phyloP scores from a whole-genome alignment of 1,284 basidiomycete genomes.

The Trametes sp. region DNA sequence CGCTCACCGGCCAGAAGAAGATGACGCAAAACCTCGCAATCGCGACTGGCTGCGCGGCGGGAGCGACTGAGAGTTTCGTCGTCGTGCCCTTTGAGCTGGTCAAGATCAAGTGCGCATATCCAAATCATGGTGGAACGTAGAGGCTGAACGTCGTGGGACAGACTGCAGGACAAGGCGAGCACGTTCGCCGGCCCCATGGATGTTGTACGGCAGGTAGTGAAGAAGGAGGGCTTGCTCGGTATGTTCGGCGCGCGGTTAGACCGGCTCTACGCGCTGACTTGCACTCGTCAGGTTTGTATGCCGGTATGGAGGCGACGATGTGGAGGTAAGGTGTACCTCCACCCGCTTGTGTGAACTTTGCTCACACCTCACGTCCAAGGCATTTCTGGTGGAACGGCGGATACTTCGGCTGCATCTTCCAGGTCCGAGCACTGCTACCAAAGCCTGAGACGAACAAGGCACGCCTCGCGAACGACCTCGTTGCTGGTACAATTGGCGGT shows the following conservation, averaged over 20 bases:
- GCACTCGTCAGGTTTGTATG: slow-evolving; percentile 70
- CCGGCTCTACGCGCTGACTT: background rate
- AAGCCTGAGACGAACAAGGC: slow-evolving; percentile 82
- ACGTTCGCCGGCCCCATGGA: slow-evolving; percentile 92
- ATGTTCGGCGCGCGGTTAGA: background rate
- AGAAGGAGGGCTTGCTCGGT: slow-evolving; percentile 82
- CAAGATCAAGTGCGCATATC: slow-evolving; percentile 79
- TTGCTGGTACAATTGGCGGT: slow-evolving; percentile 91
- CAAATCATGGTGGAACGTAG: background rate
- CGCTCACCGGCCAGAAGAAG: slow-evolving; percentile 72
- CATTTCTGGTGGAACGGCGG: slow-evolving; percentile 94
- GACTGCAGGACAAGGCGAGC: slow-evolving; percentile 91
- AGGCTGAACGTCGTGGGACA: slow-evolving; percentile 37
- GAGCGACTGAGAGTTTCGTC: slow-evolving; percentile 94
- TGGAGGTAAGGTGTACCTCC: slow-evolving; percentile 70
- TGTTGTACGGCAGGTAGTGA: slow-evolving; percentile 83
- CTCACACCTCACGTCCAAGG: slow-evolving; percentile 46
- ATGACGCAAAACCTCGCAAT: slow-evolving; percentile 91
- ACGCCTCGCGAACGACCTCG: slow-evolving; percentile 87
- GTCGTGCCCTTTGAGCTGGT: slow-evolving; percentile 97
- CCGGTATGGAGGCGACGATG: slow-evolving; percentile 95
- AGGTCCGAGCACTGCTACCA: slow-evolving; percentile 81
- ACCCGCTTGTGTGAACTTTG: background rate
- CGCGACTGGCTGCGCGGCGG: slow-evolving; percentile 92
- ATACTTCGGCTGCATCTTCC: slow-evolving; percentile 93